Evolutionary conservation across 805 yeast species (phyloP).

Genomic region (Candida insectalens): DNA sequence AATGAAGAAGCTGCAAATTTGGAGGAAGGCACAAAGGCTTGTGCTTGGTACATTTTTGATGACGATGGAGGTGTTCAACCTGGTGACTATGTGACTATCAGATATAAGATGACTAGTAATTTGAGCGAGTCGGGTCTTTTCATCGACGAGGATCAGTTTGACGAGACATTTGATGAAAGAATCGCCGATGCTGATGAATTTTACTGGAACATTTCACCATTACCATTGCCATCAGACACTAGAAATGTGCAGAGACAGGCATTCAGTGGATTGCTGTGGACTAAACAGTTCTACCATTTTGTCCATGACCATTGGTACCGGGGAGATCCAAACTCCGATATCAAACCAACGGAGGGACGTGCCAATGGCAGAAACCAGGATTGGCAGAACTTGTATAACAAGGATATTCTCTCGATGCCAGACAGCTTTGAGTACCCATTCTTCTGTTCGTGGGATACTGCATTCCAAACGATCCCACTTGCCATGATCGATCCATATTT

Average conservation of each 20-base stretch:
- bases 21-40: constrained; percentile 69
- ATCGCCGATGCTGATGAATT: constrained; percentile 88
- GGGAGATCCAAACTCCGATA: constrained; percentile 71
- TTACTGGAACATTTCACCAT: constrained; percentile 80
- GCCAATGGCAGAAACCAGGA: constrained; percentile 82
- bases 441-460: constrained; percentile 96
- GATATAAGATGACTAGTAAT: constrained; percentile 50
- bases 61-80: constrained; percentile 72
- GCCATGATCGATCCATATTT: constrained; percentile 91
- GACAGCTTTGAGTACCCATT: constrained; percentile 96
- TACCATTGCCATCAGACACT: constrained; percentile 72
- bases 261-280: constrained; percentile 89
- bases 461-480: constrained; percentile 87
- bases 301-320: constrained; percentile 78
- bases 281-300: constrained; percentile 83
- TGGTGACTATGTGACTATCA: constrained; percentile 76
- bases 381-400: constrained; percentile 84
- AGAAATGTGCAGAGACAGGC: constrained; percentile 87
- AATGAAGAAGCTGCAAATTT: constrained; percentile 60
- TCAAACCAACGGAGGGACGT: constrained; percentile 72
- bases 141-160: constrained; percentile 68
- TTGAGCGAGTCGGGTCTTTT: constrained; percentile 24
- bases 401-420: constrained; percentile 81
- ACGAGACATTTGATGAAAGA: constrained; percentile 56
- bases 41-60: constrained; percentile 77